These are phyloP conservation scores for Paramecium sexaurelia DNA, from an alignment of 73 alveolate genomes.

Conservation along the genomic window DNA sequence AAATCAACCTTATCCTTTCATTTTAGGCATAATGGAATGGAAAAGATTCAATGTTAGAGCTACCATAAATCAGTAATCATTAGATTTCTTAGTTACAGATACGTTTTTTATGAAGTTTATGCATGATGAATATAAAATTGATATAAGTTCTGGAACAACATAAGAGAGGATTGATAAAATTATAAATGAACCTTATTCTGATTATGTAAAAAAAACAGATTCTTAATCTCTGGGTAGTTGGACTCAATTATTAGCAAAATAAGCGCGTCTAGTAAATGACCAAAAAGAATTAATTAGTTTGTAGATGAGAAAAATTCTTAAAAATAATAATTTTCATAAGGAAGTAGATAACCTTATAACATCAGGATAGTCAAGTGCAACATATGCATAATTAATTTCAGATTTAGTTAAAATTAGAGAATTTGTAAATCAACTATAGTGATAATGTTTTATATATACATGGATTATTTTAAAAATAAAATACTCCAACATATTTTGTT, in stretches of 20 bases:
- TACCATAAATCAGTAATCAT: not conserved
- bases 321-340: not conserved
- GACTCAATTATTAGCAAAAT: not conserved
- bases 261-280: not conserved
- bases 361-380: not conserved
- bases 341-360: not conserved
- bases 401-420: not conserved
- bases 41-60: not conserved
- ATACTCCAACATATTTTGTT: not conserved
- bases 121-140: slow-evolving; percentile 1
- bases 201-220: not conserved
- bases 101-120: not conserved
- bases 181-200: not conserved
- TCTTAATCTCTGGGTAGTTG: not conserved
- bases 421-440: not conserved
- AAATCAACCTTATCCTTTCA: not conserved
- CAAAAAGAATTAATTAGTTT: not conserved
- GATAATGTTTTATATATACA: not conserved
- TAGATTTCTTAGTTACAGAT: not conserved
- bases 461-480: not conserved
- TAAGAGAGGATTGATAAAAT: not conserved
- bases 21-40: not conserved
- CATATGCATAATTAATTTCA: not conserved
- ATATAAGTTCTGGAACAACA: not conserved
- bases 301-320: not conserved